Evolutionary conservation across 1,284 basidiomycete species (phyloP), one percentile per base, ranked within the genome.

Genomic region (Lentinula novae-zelandiae): DNA sequence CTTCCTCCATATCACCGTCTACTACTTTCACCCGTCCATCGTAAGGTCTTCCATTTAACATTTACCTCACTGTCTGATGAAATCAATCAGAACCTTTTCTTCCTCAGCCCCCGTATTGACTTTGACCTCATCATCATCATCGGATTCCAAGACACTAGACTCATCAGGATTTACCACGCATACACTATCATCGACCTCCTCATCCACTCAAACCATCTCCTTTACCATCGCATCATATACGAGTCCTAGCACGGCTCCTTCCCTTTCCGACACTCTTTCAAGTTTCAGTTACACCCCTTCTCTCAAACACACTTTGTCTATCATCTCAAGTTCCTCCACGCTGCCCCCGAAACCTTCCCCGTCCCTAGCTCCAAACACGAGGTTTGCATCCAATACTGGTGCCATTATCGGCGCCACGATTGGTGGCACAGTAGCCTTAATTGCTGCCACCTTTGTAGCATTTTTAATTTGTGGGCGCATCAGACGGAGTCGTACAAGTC

Each of bases 361-460:
- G 39, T 62, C 33, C 39, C 50, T 57, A 12, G 34, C 39, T 7
- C 34, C 50, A 27, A 46, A 17, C 9, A 34, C 17, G 3, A 20
- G 15, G 8, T 62, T 58, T 39, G 38, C 56, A 6, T 42, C 36
- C 15, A 54, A 62, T 20, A 53, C 57, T 15, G 57, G 61, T 12
- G 57, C 56, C 17, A 62, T 62, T 38, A 62, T 62, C 10, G 61
- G 61, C 22, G 42, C 58, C 12, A 20, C 61, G 2, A 53, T 62
- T n/a, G 61, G 57, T 17, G 40, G 57, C 17, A 51, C 57, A 12
- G 38, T 55, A 20, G 56, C 57, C 12, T 51, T 62, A 3, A 33
- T 62, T 27, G 20, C 31, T 13, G 40, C 22, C 6, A 51, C 53
- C 12, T 40, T 62, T 3, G 33, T 36, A 5, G 12, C 55, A 6